phyloP scores from a whole-genome alignment of 306 rosid species.

The Medicago ruthenica region DNA sequence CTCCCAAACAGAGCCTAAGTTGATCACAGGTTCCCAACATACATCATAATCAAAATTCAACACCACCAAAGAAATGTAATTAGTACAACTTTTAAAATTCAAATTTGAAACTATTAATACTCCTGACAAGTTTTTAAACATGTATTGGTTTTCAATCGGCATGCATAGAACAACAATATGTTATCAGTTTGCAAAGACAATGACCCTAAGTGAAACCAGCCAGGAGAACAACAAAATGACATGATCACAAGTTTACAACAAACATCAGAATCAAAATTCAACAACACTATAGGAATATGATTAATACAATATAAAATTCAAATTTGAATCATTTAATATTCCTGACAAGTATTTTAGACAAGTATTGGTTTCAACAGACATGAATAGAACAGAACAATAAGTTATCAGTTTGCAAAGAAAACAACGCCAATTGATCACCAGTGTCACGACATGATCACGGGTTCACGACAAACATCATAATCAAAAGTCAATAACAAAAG shows the following conservation, averaged over 20 bases:
- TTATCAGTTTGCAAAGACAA: not conserved
- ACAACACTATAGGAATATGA: not conserved
- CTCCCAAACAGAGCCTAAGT: too few species aligned
- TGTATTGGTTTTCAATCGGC: not conserved
- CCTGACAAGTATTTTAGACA: not conserved
- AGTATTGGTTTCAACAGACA: not conserved
- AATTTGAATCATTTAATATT: not conserved
- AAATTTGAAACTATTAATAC: too few species aligned
- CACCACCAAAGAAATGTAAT: too few species aligned
- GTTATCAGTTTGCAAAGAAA: slow-evolving; percentile 11
- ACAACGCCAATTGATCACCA: not conserved
- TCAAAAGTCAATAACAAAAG: not conserved
- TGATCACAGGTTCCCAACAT: too few species aligned
- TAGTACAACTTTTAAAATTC: too few species aligned
- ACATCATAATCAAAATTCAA: too few species aligned
- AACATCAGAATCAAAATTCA: not conserved
- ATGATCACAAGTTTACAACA: not conserved
- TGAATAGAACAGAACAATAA: slow-evolving; percentile 13
- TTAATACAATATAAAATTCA: not conserved
- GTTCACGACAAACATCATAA: not conserved
- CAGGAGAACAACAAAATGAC: not conserved
- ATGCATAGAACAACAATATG: not conserved
- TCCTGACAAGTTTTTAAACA: not conserved
- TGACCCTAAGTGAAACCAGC: not conserved
- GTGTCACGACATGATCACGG: not conserved